These are phyloP conservation scores for Escovopsis weberi DNA, from an alignment of 2,329 filamentous ascomycete genomes.

Conservation along the genomic window DNA sequence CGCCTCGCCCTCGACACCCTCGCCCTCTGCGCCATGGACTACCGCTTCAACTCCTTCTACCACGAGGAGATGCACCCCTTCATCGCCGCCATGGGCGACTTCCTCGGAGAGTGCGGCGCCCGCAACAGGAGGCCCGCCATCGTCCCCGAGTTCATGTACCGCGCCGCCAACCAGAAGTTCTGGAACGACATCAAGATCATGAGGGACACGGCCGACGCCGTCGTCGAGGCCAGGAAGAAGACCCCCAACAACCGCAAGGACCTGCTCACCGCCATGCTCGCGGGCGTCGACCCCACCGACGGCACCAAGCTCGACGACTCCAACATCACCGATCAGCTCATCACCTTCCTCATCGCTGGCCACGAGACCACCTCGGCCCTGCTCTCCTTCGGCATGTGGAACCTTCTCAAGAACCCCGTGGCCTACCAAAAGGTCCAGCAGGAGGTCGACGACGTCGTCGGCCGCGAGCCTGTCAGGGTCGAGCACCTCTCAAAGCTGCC, in stretches of 20 bases:
- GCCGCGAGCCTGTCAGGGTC: slow-evolving; percentile 38
- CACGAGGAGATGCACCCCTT: slow-evolving; percentile 55
- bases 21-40: slow-evolving; percentile 56
- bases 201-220: slow-evolving; percentile 39
- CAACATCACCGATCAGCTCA: slow-evolving; percentile 54
- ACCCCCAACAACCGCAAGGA: slow-evolving; percentile 47
- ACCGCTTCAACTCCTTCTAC: slow-evolving; percentile 64
- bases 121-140: slow-evolving; percentile 33
- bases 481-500: slow-evolving; percentile 49
- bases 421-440: slow-evolving; percentile 45
- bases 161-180: slow-evolving; percentile 34
- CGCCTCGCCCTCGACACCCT: slow-evolving; percentile 60
- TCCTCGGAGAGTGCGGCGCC: slow-evolving; percentile 41
- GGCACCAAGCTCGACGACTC: slow-evolving; percentile 48
- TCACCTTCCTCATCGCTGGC: slow-evolving; percentile 57
- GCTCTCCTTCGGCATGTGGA: slow-evolving; percentile 50
- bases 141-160: slow-evolving; percentile 33
- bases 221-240: slow-evolving; percentile 43
- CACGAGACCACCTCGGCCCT: slow-evolving; percentile 60
- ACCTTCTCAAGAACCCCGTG: slow-evolving; percentile 48
- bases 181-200: slow-evolving; percentile 39
- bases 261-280: slow-evolving; percentile 54
- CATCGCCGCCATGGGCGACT: slow-evolving; percentile 49
- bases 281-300: slow-evolving; percentile 51
- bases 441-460: slow-evolving; percentile 53